Conservation (phyloP, 495 filamentous ascomycete species). For the Alectoria sarmentosa region DNA sequence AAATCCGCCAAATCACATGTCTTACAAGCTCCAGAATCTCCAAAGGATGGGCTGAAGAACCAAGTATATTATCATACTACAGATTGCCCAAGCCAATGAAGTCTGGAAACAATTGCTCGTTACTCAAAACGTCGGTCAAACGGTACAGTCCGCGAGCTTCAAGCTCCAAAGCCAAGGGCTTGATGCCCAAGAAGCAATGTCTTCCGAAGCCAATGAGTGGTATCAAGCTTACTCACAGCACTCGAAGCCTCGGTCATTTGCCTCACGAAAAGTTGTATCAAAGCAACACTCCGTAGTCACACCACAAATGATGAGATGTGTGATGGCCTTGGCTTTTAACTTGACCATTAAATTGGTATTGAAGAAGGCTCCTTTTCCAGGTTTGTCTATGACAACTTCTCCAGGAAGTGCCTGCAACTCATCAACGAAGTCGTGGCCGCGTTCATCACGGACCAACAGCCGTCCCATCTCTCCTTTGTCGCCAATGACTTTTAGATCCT, state of each 20-base stretch:
- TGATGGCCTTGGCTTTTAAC: slow-evolving; percentile 55
- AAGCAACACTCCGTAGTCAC: slow-evolving; percentile 70
- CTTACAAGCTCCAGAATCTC: background rate
- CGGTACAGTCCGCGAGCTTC: no score
- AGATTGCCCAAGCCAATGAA: background rate
- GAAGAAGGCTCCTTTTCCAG: slow-evolving; percentile 58
- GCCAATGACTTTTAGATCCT: slow-evolving; percentile 46
- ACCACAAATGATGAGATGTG: slow-evolving; percentile 57
- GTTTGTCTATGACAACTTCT: slow-evolving; percentile 63
- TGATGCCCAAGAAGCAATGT: no score
- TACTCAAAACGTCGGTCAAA: no score
- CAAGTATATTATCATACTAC: background rate
- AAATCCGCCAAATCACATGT: background rate
- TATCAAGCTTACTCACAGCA: slow-evolving; percentile 44
- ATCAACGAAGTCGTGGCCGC: slow-evolving; percentile 54
- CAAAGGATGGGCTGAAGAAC: background rate
- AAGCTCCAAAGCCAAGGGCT: no score
- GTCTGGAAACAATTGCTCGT: background rate
- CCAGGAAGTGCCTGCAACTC: slow-evolving; percentile 49
- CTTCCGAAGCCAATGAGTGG: background rate
- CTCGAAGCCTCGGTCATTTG: slow-evolving; percentile 68
- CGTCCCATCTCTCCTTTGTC: slow-evolving; percentile 55
- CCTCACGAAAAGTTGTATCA: slow-evolving; percentile 60
- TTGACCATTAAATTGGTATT: slow-evolving; percentile 57
- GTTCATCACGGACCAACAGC: slow-evolving; percentile 56